Base-by-base conservation (phyloP, 495 filamentous ascomycete species). In the Xylona heveae region DNA sequence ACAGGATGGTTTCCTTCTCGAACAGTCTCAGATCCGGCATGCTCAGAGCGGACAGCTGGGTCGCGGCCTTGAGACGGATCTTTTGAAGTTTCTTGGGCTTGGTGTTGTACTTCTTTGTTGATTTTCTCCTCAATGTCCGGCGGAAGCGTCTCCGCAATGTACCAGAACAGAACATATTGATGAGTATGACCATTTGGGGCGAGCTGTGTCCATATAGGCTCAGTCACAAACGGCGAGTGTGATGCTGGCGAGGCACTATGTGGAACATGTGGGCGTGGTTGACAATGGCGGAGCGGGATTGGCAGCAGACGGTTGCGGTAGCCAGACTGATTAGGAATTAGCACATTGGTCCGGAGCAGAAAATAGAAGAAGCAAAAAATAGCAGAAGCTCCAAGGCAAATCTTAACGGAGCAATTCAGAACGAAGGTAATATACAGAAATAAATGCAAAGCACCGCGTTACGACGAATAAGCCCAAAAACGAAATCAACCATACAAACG, bases 121-220 rank as follows among this genome's bases (percentile, higher is more conserved):
- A 45, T 25, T 13, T 28, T 22, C 29, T 24, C 22, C 38, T 58
- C 57, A 3, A 56, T 30, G 1, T 49, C 43, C 15, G 46, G 45
- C n/a, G 55, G 51, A n/a, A 63, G 39, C 2, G 59, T 63, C 35
- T 63, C 59, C 6, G 57, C 55, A 19, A 58, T 52, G 39, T 58
- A 62, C 59, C 59, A 63, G 35, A 52, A 60, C 2, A 60, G 44
- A 4, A 63, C 35, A 36, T 63, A 63, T 38, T 61, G 58, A 9
- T 19, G 30, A 5, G 35, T 38, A 0, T 28, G 24, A 0, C 24
- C 34, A 34, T 54, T 21, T 1, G 53, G 54, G 12, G 47, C 24
- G 17, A 61, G 17, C 33, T 61, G 52, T 18, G 43, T 53, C 55
- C 55, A 60, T 9, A 60, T 33, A 1, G 59, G 48, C 36, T 61